Conservation (phyloP, 1,284 basidiomycete genomes). For the Mrakiaceae sp. region DNA sequence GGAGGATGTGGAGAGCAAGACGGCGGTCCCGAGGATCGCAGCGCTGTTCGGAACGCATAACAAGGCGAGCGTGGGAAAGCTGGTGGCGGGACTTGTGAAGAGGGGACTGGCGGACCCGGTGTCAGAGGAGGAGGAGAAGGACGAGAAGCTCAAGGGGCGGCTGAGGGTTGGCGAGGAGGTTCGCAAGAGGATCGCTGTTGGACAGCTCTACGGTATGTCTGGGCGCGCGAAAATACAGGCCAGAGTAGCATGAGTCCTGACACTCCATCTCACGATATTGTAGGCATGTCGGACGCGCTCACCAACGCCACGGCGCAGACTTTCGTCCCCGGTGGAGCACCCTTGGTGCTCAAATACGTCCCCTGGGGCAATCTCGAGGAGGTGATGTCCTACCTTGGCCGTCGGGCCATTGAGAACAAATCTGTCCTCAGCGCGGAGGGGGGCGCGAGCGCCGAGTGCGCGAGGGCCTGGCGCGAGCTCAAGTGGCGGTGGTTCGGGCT, state of each 20-base stretch:
- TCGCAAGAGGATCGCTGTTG: slow-evolving; percentile 58
- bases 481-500: slow-evolving; percentile 20
- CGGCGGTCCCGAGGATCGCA: slow-evolving; percentile 41
- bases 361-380: slow-evolving; percentile 67
- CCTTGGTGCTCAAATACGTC: slow-evolving; percentile 70
- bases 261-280: neutral
- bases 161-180: slow-evolving; percentile 38
- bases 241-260: neutral
- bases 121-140: too few relatives aligned
- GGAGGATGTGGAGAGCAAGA: slow-evolving; percentile 36
- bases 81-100: slow-evolving; percentile 50
- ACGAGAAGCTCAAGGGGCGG: slow-evolving; percentile 4
- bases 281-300: slow-evolving; percentile 73
- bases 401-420: slow-evolving; percentile 64
- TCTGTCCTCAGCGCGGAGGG: slow-evolving; percentile 49
- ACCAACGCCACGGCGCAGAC: slow-evolving; percentile 54
- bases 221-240: neutral
- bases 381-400: slow-evolving; percentile 60
- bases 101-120: slow-evolving; percentile 43
- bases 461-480: slow-evolving; percentile 43
- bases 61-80: slow-evolving; percentile 49
- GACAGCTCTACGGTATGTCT: slow-evolving; percentile 67
- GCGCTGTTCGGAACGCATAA: slow-evolving; percentile 85
- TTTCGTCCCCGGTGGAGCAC: slow-evolving; percentile 44
- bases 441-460: slow-evolving; percentile 46